Conservation (phyloP, 371 early-diverging fungal species). For the Mucor sp. region DNA sequence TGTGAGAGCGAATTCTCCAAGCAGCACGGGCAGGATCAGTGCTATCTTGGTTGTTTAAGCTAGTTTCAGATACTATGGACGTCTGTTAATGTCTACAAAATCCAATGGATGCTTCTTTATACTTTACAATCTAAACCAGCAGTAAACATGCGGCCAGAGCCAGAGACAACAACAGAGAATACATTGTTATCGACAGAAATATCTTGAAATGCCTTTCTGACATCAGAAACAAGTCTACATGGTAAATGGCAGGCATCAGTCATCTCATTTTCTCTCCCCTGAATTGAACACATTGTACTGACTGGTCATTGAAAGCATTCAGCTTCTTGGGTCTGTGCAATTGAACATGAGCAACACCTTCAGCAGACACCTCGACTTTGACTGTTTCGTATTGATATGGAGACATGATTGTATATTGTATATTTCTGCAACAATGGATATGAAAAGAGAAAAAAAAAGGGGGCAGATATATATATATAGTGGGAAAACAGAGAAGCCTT, state of each 20-base stretch:
- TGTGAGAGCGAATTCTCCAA: constrained; percentile 45
- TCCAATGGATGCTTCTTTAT: constrained; percentile 6
- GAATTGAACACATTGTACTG: background rate
- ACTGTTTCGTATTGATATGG: constrained; percentile 64
- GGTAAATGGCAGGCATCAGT: background rate
- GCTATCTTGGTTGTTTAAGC: constrained; percentile 6
- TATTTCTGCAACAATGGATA: background rate
- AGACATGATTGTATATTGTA: constrained; percentile 3
- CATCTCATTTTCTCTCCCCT: background rate
- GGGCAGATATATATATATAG: background rate
- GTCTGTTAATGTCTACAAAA: background rate
- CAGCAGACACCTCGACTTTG: constrained; percentile 55
- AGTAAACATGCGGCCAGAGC: constrained; percentile 77
- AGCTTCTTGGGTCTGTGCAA: constrained; percentile 82
- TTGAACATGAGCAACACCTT: constrained; percentile 79
- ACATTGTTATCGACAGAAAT: constrained; percentile 66
- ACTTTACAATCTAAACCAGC: constrained; percentile 86
- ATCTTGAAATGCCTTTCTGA: constrained; percentile 48
- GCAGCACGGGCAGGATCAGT: constrained; percentile 56
- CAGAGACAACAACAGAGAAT: constrained; percentile 76
- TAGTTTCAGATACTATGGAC: constrained; percentile 23
- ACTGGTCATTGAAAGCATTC: constrained; percentile 77
- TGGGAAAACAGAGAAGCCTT: background rate
- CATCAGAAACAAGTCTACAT: constrained; percentile 31
- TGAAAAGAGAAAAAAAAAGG: background rate